Evolutionary conservation across 2,329 filamentous ascomycete genomes (phyloP).

Genomic region (Colletotrichum lupini): DNA sequence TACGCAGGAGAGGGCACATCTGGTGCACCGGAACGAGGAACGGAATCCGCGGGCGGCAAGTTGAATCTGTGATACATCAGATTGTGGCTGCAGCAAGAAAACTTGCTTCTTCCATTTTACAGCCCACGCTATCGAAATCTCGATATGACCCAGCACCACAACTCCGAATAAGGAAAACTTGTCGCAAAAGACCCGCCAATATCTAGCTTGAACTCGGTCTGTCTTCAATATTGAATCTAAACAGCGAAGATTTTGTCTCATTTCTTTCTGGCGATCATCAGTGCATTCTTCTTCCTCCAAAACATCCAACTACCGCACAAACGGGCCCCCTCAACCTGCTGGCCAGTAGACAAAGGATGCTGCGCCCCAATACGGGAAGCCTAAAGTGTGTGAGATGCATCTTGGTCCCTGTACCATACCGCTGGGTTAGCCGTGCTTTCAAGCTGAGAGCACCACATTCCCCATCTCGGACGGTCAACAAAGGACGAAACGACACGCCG

Average conservation of each 20-base stretch:
- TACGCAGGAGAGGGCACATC: not conserved
- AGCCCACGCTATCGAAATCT: not conserved
- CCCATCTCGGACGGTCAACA: not conserved
- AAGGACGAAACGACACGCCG: constrained; percentile 23
- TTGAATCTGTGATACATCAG: constrained; percentile 7
- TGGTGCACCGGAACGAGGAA: not conserved
- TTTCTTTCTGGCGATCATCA: not conserved
- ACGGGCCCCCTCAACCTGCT: not conserved
- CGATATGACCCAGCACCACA: not conserved
- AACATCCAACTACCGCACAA: not conserved
- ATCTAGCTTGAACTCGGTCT: not conserved
- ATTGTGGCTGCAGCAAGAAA: constrained; percentile 20
- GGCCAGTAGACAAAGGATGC: constrained; percentile 12
- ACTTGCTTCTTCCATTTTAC: not conserved
- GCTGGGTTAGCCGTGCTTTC: constrained; percentile 9
- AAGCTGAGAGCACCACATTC: not conserved
- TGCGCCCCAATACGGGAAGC: constrained; percentile 12
- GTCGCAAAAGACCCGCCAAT: not conserved
- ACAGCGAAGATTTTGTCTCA: not conserved
- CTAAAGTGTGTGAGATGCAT: not conserved
- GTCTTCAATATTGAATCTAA: not conserved
- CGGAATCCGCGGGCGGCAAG: not conserved
- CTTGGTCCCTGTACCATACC: not conserved
- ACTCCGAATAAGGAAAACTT: not conserved
- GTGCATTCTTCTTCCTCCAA: not conserved